Evolutionary conservation across 441 rosid species (phyloP).

Genomic region (Bruguiera hainesii): DNA sequence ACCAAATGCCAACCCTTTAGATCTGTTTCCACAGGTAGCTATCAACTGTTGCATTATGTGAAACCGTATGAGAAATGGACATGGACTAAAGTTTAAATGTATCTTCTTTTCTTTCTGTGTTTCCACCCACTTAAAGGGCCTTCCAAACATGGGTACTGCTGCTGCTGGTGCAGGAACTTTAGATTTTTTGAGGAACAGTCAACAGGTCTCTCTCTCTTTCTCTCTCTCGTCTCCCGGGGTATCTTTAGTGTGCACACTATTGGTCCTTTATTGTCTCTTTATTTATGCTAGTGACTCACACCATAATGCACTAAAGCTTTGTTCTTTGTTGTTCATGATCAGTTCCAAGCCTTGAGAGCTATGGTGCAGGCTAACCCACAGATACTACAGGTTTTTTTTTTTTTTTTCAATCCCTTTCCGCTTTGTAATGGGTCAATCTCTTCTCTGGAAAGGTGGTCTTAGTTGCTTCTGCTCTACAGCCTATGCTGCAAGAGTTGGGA

Average conservation of each 20-base stretch:
- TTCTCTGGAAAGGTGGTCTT: neutral
- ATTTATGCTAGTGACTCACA: neutral
- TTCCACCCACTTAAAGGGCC: constrained; percentile 46
- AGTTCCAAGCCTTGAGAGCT: constrained; percentile 93
- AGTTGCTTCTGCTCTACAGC: constrained; percentile 35
- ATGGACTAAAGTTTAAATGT: neutral
- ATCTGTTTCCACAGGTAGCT: constrained; percentile 88
- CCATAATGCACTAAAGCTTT: neutral
- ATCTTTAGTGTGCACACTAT: neutral
- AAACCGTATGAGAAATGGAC: neutral
- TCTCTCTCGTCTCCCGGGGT: neutral
- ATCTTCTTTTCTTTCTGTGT: neutral
- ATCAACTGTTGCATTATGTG: neutral
- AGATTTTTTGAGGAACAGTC: constrained; percentile 85
- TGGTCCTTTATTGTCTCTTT: neutral
- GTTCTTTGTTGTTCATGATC: constrained; percentile 15
- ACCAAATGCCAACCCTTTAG: constrained; percentile 93
- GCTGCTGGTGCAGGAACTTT: constrained; percentile 66
- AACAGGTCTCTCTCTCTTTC: constrained; percentile 45
- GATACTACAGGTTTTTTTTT: constrained; percentile 64
- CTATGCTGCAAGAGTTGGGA: constrained; percentile 82
- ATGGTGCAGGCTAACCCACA: constrained; percentile 99
- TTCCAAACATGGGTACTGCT: constrained; percentile 69
- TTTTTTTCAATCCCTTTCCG: neutral
- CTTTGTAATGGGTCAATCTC: neutral